Percentiles rank a stretch among this genome's conserved stretches.
Conservation (phyloP, 1,139 yeast genomes). For the Suhomyces yuchorum region DNA sequence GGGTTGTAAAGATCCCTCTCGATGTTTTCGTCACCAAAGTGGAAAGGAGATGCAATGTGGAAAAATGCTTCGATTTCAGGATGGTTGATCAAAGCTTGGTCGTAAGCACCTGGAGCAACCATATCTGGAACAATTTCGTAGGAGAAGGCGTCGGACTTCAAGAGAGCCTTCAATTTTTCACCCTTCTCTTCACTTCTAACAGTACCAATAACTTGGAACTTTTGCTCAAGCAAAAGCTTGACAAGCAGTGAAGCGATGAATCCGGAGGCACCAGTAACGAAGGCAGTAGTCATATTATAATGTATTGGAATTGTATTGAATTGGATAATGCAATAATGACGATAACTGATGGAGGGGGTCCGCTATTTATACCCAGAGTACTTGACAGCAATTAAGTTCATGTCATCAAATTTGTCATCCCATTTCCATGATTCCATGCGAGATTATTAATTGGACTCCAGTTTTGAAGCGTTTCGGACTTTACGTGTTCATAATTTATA, state of each 20-base stretch:
- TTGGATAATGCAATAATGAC: too few relatives aligned
- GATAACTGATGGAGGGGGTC: too few relatives aligned
- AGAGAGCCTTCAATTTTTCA: constrained; percentile 14
- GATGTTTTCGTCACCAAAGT: not conserved
- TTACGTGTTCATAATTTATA: not conserved
- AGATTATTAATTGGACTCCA: not conserved
- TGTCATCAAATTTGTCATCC: not conserved
- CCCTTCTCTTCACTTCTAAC: constrained; percentile 37
- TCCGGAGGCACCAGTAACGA: constrained; percentile 46
- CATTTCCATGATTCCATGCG: not conserved
- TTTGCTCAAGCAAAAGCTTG: constrained; percentile 29
- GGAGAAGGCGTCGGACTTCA: constrained; percentile 23
- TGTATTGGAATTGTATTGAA: not conserved
- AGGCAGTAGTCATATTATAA: constrained; percentile 11
- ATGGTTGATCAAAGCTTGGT: constrained; percentile 2
- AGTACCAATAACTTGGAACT: constrained; percentile 58
- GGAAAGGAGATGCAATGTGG: constrained; percentile 5
- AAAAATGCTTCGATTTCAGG: constrained; percentile 2
- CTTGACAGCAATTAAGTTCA: not conserved
- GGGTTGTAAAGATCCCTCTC: constrained; percentile 1
- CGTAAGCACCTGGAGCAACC: constrained; percentile 13
- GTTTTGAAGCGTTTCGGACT: not conserved
- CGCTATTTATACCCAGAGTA: not conserved
- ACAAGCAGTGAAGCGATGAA: constrained; percentile 34
- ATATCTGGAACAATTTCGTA: constrained; percentile 30